These are phyloP conservation scores for Xylariaceae sp. DNA, from an alignment of 2,329 filamentous ascomycete genomes.

Conservation along the genomic window DNA sequence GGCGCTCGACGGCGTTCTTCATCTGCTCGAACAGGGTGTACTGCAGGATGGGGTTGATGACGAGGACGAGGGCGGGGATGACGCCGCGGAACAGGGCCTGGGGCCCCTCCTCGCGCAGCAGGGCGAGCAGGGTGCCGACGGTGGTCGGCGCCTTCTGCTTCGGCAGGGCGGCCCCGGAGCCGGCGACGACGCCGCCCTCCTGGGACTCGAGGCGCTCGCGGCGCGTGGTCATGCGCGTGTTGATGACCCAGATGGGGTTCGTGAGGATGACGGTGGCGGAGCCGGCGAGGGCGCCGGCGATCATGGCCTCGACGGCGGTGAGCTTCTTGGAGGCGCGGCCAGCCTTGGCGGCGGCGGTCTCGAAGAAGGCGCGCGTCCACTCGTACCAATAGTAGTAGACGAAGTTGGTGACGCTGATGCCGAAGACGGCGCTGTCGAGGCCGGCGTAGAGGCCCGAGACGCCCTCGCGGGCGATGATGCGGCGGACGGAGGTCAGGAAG, in stretches of 20 bases:
- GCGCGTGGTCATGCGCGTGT: constrained; percentile 95
- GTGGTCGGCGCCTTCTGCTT: constrained; percentile 60
- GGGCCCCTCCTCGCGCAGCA: constrained; percentile 81
- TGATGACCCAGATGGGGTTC: constrained; percentile 99
- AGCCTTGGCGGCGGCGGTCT: constrained; percentile 66
- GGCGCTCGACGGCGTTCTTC: constrained; percentile 80
- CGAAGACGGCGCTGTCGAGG: constrained; percentile 89
- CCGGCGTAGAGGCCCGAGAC: constrained; percentile 86
- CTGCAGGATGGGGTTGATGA: constrained; percentile 97
- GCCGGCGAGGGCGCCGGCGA: constrained; percentile 88
- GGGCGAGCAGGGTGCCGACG: constrained; percentile 71
- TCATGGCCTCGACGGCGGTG: constrained; percentile 89
- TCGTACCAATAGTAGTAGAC: constrained; percentile 99
- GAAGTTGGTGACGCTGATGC: constrained; percentile 98
- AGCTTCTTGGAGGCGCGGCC: constrained; percentile 76
- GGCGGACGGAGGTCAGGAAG: constrained; percentile 75
- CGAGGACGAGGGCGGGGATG: constrained; percentile 84
- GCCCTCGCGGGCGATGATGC: constrained; percentile 89
- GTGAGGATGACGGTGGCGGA: constrained; percentile 92
- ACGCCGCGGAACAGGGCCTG: constrained; percentile 87
- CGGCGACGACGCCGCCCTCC: constrained; percentile 34
- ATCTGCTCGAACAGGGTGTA: constrained; percentile 99
- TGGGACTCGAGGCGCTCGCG: constrained; percentile 46
- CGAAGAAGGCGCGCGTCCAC: constrained; percentile 87
- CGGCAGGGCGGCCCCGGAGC: constrained; percentile 31